Evolutionary conservation across 176 grass and related monocot species (phyloP).

Genomic region (Musa beccarii): DNA sequence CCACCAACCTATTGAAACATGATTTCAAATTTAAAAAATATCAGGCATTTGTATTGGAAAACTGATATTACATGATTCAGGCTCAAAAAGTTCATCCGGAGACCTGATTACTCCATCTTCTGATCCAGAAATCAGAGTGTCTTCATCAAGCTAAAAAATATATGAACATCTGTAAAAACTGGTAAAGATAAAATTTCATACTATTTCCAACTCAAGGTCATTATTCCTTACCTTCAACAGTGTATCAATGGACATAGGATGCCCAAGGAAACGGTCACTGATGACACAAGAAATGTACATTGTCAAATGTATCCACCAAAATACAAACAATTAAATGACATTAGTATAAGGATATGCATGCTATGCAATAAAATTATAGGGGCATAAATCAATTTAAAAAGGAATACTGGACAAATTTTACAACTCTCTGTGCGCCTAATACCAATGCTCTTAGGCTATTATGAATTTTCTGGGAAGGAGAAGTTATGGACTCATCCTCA

Average conservation of each 20-base stretch:
- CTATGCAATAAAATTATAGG: not conserved
- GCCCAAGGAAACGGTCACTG: slow-evolving; percentile 94
- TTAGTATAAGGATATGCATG: not conserved
- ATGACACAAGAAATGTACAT: slow-evolving; percentile 7
- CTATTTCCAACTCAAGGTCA: slow-evolving; percentile 9
- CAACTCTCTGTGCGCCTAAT: not conserved
- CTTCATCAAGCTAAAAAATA: slow-evolving; percentile 73
- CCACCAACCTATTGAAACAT: slow-evolving; percentile 53
- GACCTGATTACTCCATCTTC: slow-evolving; percentile 90
- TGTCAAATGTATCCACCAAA: not conserved
- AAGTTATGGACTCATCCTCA: no score
- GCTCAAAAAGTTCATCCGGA: not conserved
- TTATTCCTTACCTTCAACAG: slow-evolving; percentile 61
- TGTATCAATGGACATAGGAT: slow-evolving; percentile 75
- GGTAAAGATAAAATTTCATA: not conserved
- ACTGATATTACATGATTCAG: not conserved
- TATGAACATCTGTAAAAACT: slow-evolving; percentile 3
- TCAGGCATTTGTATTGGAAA: slow-evolving; percentile 19
- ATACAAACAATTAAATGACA: not conserved
- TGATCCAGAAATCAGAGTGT: slow-evolving; percentile 79
- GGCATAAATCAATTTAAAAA: not conserved
- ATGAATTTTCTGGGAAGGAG: not conserved
- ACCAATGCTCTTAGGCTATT: not conserved
- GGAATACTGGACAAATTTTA: not conserved
- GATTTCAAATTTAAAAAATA: not conserved